Conservation (phyloP, 1,284 basidiomycete genomes). For the Ceratobasidium sp. region DNA sequence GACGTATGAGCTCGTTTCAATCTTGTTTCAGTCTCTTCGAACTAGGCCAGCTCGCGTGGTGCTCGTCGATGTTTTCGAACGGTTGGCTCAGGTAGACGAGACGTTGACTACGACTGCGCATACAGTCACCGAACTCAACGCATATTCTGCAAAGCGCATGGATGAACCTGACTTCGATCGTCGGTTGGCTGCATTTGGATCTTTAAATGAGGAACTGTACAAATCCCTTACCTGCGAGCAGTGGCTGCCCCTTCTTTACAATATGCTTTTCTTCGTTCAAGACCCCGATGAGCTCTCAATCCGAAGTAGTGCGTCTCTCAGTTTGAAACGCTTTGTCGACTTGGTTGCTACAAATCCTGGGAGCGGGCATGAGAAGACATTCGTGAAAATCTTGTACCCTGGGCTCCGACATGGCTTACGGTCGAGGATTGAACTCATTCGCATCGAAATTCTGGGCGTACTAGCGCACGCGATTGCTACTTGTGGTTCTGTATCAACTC, state of each 20-base stretch:
- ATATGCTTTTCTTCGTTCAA: slow-evolving; percentile 88
- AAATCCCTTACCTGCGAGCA: slow-evolving; percentile 66
- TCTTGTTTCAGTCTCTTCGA: slow-evolving; percentile 81
- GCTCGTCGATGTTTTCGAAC: slow-evolving; percentile 75
- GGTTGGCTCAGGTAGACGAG: slow-evolving; percentile 68
- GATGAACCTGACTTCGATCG: slow-evolving; percentile 96
- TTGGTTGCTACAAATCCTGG: slow-evolving; percentile 57
- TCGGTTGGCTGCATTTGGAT: slow-evolving; percentile 82
- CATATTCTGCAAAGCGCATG: slow-evolving; percentile 83
- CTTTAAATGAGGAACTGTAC: slow-evolving; percentile 76
- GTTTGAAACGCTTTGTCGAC: slow-evolving; percentile 85
- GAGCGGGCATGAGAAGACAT: slow-evolving; percentile 62
- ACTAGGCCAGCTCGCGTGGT: slow-evolving; percentile 76
- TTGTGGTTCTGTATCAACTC: slow-evolving; percentile 70
- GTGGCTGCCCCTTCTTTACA: slow-evolving; percentile 90
- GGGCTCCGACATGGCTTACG: slow-evolving; percentile 86
- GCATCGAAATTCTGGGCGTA: slow-evolving; percentile 86
- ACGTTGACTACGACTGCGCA: slow-evolving; percentile 66
- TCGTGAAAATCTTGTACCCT: slow-evolving; percentile 80
- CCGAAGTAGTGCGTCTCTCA: slow-evolving; percentile 82
- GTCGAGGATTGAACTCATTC: slow-evolving; percentile 88
- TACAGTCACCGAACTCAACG: slow-evolving; percentile 81
- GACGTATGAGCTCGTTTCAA: slow-evolving; percentile 76
- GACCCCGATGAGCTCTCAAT: slow-evolving; percentile 92
- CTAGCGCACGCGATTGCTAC: slow-evolving; percentile 81